These are phyloP conservation scores for Neurospora tetraspora DNA, from an alignment of 495 filamentous ascomycete genomes.

Conservation along the genomic window DNA sequence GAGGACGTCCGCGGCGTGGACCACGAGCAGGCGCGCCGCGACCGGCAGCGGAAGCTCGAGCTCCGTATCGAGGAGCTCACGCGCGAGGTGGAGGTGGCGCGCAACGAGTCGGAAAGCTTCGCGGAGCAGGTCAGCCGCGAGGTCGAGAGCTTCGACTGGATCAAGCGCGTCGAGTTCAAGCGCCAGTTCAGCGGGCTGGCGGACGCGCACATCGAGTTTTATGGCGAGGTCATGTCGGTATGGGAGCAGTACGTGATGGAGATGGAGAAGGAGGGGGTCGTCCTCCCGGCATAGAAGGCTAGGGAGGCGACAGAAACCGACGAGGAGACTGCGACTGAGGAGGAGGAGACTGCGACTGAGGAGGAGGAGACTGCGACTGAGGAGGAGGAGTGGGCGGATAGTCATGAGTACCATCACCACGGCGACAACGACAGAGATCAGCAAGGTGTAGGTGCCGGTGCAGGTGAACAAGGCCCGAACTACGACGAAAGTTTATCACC, in stretches of 20 bases:
- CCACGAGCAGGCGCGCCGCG: slow-evolving; percentile 81
- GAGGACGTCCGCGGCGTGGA: slow-evolving; percentile 96
- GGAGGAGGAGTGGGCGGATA: background rate
- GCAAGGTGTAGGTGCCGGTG: background rate
- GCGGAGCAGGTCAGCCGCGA: slow-evolving; percentile 92
- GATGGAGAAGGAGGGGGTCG: slow-evolving; percentile 61
- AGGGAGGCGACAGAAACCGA: background rate
- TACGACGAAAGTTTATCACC: background rate
- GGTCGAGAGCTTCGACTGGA: slow-evolving; percentile 87
- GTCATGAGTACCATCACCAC: background rate
- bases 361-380: background rate
- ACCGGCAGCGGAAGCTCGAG: slow-evolving; percentile 81
- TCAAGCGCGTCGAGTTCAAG: slow-evolving; percentile 89
- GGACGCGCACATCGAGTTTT: slow-evolving; percentile 81
- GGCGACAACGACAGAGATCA: background rate
- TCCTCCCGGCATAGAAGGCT: slow-evolving; percentile 20
- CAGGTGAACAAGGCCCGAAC: background rate
- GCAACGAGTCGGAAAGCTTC: slow-evolving; percentile 73
- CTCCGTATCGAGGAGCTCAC: slow-evolving; percentile 84
- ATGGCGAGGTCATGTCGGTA: slow-evolving; percentile 62
- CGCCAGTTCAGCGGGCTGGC: slow-evolving; percentile 74
- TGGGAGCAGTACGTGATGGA: slow-evolving; percentile 87
- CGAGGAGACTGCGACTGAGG: background rate
- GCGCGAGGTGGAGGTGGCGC: slow-evolving; percentile 75
- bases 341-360: too few species aligned